Conservation (phyloP, 257 asterid species). For the Penstemon eatonii region DNA sequence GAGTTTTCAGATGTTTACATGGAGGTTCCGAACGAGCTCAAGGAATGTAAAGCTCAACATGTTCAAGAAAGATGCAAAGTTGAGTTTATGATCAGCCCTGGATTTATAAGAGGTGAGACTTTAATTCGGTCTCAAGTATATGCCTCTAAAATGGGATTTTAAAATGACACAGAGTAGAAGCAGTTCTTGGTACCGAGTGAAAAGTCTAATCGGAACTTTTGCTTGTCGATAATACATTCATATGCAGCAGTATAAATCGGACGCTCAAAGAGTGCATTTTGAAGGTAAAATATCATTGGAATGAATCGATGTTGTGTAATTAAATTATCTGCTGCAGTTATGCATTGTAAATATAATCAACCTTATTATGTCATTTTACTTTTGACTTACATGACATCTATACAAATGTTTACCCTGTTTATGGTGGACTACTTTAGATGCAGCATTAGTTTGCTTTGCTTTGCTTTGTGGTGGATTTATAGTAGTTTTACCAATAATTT, state of each 20-base stretch:
- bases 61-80: slow-evolving; percentile 48
- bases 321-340: slow-evolving; percentile 29
- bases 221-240: slow-evolving; percentile 22
- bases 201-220: slow-evolving; percentile 15
- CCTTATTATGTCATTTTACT: slow-evolving; percentile 15
- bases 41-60: slow-evolving; percentile 37
- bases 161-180: slow-evolving; percentile 29
- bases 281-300: slow-evolving; percentile 21
- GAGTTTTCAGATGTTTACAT: slow-evolving; percentile 57
- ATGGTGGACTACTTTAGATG: not conserved
- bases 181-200: slow-evolving; percentile 9
- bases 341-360: slow-evolving; percentile 27
- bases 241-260: slow-evolving; percentile 30
- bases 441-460: not conserved
- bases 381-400: slow-evolving; percentile 7
- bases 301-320: slow-evolving; percentile 28
- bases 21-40: slow-evolving; percentile 63
- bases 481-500: not conserved
- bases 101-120: slow-evolving; percentile 56
- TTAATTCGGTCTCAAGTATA: slow-evolving; percentile 69
- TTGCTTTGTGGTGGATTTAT: not conserved
- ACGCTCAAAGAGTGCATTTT: slow-evolving; percentile 21
- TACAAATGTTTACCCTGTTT: not conserved
- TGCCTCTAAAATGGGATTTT: slow-evolving; percentile 41
- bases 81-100: slow-evolving; percentile 86